Evolutionary conservation across 148 eudicot genomes (phyloP).

Genomic region (Cornus controversa): DNA sequence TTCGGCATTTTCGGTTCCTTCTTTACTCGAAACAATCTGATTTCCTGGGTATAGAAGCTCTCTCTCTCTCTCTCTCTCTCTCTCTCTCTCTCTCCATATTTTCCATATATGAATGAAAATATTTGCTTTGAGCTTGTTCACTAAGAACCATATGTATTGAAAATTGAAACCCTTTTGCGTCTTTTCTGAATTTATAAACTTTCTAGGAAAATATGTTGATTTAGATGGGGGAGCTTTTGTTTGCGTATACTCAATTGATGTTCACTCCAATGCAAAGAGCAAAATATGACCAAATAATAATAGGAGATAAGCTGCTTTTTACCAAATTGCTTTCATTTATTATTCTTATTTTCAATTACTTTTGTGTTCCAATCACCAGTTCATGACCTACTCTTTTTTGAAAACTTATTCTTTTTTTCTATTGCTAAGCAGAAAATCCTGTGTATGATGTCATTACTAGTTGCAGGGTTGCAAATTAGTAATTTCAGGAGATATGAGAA

Average conservation of each 20-base stretch:
- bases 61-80: neutral
- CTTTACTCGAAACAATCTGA: conserved; percentile 32
- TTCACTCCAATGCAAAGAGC: no score
- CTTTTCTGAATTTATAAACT: neutral
- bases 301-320: no score
- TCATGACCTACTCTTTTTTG: no score
- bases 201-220: neutral
- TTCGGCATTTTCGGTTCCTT: conserved; percentile 19
- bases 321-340: neutral
- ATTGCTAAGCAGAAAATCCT: no score
- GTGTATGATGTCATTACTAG: no score
- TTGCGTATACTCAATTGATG: neutral
- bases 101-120: neutral
- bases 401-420: no score
- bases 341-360: no score
- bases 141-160: neutral
- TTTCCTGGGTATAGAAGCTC: conserved; percentile 26
- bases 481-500: no score
- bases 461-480: no score
- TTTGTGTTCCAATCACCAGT: no score
- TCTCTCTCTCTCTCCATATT: neutral
- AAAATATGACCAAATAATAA: neutral
- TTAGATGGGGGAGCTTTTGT: no score
- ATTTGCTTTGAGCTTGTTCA: neutral
- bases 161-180: neutral